Percentiles rank a stretch among this genome's conserved stretches.
Evolutionary conservation across 768 basidiomycete genomes (phyloP).

Genomic region (Lactifluus rugatus): DNA sequence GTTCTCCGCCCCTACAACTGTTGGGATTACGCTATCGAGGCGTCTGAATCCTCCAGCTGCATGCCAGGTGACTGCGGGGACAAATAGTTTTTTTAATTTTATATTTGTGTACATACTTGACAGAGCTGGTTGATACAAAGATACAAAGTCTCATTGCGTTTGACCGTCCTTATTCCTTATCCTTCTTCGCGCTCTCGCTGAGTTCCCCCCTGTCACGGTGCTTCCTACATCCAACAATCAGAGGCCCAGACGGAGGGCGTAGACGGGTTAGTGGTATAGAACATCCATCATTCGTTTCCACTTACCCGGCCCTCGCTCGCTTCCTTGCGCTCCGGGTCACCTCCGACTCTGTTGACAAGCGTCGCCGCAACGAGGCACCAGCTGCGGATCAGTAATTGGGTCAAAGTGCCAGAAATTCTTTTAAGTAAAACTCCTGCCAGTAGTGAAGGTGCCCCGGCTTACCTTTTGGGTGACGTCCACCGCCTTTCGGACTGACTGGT

Average conservation of each 20-base stretch:
- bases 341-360: neutral
- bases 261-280: neutral
- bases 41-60: neutral
- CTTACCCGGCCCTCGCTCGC: neutral
- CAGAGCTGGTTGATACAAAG: neutral
- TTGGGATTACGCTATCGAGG: no score
- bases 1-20: neutral
- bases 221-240: neutral
- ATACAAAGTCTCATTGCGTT: neutral
- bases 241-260: neutral
- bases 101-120: neutral
- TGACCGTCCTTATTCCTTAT: neutral
- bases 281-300: neutral
- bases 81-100: neutral
- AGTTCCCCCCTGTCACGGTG: neutral
- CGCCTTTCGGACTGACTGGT: neutral
- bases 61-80: neutral
- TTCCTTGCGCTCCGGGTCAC: neutral
- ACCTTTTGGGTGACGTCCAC: neutral
- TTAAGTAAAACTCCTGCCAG: neutral
- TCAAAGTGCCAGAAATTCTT: neutral
- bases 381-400: neutral
- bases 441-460: neutral
- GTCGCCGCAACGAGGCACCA: neutral
- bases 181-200: neutral